Percentiles rank a stretch among this genome's conserved stretches.
phyloP scores from a whole-genome alignment of 106 monocot genomes.

The Dendrobium chrysotoxum region DNA sequence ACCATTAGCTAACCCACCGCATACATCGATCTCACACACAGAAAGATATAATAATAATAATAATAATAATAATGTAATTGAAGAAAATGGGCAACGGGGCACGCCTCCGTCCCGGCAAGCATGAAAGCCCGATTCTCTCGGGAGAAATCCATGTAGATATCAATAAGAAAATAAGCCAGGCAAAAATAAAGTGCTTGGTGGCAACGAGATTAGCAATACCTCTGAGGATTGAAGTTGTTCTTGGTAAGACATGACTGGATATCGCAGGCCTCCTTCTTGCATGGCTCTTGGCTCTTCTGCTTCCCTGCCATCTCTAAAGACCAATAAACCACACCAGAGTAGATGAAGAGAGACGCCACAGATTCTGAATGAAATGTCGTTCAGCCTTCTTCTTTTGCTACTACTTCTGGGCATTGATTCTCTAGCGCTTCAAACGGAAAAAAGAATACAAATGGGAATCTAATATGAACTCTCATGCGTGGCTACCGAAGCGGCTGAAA shows the following conservation, averaged over 20 bases:
- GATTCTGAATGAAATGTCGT: background rate
- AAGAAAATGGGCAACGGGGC: background rate
- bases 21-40: background rate
- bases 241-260: slow-evolving; percentile 97
- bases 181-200: background rate
- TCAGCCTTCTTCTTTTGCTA: background rate
- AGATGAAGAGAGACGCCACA: background rate
- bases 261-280: slow-evolving; percentile 95
- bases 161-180: background rate
- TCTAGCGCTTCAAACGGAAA: no score
- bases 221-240: slow-evolving; percentile 81
- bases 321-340: background rate
- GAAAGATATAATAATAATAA: background rate
- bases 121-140: background rate
- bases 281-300: slow-evolving; percentile 67
- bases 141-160: background rate
- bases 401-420: background rate
- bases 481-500: no score
- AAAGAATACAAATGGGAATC: no score
- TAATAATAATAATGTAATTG: no score
- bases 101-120: background rate
- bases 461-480: no score
- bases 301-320: slow-evolving; percentile 16
- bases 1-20: background rate
- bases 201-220: slow-evolving; percentile 15